These are phyloP conservation scores for Lactifluus pinguis DNA, from an alignment of 768 basidiomycete species.

Conservation along the genomic window DNA sequence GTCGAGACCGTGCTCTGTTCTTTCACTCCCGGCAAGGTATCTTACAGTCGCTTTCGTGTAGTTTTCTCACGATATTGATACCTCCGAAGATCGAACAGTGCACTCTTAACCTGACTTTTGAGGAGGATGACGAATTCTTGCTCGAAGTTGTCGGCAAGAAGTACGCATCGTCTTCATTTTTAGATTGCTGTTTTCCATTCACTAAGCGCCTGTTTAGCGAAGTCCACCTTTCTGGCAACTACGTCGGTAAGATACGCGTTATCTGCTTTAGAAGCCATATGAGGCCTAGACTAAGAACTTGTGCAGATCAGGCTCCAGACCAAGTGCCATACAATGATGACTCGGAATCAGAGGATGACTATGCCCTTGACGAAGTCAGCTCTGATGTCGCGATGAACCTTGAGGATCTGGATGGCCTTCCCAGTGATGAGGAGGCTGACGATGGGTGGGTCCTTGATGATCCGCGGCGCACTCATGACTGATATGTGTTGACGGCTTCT, in stretches of 20 bases:
- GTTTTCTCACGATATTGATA: not conserved
- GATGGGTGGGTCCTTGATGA: conserved; percentile 33
- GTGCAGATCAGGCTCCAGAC: conserved; percentile 46
- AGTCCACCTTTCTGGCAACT: conserved; percentile 77
- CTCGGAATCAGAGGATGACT: conserved; percentile 49
- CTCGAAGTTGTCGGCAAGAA: conserved; percentile 79
- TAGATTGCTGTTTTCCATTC: not conserved
- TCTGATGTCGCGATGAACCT: conserved; percentile 75
- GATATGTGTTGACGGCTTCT: not conserved
- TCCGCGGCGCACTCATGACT: not conserved
- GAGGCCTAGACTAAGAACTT: not conserved
- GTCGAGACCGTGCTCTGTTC: conserved; percentile 62
- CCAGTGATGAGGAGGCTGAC: conserved; percentile 35
- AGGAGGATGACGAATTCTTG: conserved; percentile 52
- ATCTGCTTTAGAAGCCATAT: not conserved
- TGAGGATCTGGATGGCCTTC: conserved; percentile 42
- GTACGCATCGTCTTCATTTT: conserved; percentile 32
- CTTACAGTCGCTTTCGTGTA: conserved; percentile 14
- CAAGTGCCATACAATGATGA: conserved; percentile 42
- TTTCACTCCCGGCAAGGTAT: conserved; percentile 73
- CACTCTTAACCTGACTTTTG: conserved; percentile 59
- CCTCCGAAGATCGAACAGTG: conserved; percentile 64
- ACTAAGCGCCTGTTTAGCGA: conserved; percentile 33
- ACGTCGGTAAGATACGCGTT: conserved; percentile 47
- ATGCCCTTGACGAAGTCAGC: conserved; percentile 64